Conservation (phyloP, 2,329 filamentous ascomycete genomes). For the Botrytis hyacinthi region DNA sequence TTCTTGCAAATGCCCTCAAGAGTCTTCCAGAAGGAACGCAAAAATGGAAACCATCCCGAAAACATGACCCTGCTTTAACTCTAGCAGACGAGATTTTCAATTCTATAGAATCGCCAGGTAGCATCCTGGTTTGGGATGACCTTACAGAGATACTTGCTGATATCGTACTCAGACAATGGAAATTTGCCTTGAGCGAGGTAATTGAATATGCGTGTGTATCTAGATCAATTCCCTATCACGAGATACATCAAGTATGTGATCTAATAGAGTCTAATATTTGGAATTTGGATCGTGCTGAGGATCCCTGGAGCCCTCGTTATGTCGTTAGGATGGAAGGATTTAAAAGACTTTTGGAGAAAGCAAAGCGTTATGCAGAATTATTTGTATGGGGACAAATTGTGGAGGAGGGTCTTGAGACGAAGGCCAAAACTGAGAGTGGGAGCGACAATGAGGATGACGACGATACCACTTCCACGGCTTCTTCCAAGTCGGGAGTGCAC, state of each 20-base stretch:
- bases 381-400: neutral
- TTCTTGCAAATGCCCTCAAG: neutral
- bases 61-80: neutral
- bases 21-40: neutral
- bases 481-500: neutral
- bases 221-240: neutral
- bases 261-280: conserved; percentile 3
- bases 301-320: neutral
- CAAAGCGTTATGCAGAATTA: neutral
- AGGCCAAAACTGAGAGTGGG: neutral
- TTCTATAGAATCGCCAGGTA: neutral
- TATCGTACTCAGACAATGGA: conserved; percentile 6
- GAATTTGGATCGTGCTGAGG: neutral
- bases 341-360: neutral
- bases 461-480: neutral
- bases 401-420: neutral
- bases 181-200: neutral
- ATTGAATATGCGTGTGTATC: neutral
- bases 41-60: conserved; percentile 1
- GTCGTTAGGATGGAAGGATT: neutral
- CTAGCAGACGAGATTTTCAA: neutral
- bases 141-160: neutral
- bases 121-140: neutral
- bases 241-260: conserved; percentile 1
- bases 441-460: neutral